phyloP scores from a whole-genome alignment of 2,329 filamentous ascomycete species.

The Erysiphe neolycopersici region DNA sequence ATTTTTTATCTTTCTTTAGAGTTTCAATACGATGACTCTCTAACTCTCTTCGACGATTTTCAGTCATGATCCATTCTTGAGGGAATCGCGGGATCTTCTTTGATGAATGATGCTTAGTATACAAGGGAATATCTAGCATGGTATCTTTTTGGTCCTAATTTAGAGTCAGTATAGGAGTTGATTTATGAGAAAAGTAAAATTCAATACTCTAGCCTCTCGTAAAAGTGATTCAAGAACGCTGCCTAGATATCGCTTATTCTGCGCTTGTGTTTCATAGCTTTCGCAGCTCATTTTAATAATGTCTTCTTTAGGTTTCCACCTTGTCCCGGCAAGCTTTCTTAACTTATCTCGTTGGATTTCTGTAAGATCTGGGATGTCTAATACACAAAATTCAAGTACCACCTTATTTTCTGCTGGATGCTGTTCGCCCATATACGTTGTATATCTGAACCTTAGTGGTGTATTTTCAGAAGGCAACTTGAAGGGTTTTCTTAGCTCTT shows the following conservation, averaged over 20 bases:
- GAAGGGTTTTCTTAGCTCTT: constrained; percentile 68
- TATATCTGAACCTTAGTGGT: constrained; percentile 83
- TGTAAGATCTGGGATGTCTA: constrained; percentile 41
- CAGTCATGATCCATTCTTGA: constrained; percentile 54
- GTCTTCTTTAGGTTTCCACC: constrained; percentile 67
- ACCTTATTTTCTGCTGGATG: constrained; percentile 88
- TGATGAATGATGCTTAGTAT: constrained; percentile 58
- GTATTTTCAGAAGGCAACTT: constrained; percentile 36
- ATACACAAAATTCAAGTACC: constrained; percentile 63
- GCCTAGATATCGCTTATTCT: constrained; percentile 88
- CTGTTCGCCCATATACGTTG: constrained; percentile 78
- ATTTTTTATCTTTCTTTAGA: constrained; percentile 26
- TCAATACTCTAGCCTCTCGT: constrained; percentile 37
- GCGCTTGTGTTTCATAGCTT: constrained; percentile 61
- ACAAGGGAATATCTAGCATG: constrained; percentile 72
- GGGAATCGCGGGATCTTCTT: constrained; percentile 48
- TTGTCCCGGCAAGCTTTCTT: constrained; percentile 58
- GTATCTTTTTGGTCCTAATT: constrained; percentile 33
- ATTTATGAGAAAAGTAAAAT: background rate
- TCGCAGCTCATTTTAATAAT: constrained; percentile 79
- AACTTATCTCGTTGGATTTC: constrained; percentile 49
- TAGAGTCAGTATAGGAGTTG: background rate
- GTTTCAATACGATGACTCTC: constrained; percentile 28
- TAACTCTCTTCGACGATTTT: constrained; percentile 37
- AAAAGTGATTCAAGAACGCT: constrained; percentile 53